A percentile compares a stretch with the other conserved stretches of the same genome.
These are phyloP conservation scores for Leccinum rimulosum DNA, from an alignment of 768 basidiomycete genomes.

Conservation along the genomic window DNA sequence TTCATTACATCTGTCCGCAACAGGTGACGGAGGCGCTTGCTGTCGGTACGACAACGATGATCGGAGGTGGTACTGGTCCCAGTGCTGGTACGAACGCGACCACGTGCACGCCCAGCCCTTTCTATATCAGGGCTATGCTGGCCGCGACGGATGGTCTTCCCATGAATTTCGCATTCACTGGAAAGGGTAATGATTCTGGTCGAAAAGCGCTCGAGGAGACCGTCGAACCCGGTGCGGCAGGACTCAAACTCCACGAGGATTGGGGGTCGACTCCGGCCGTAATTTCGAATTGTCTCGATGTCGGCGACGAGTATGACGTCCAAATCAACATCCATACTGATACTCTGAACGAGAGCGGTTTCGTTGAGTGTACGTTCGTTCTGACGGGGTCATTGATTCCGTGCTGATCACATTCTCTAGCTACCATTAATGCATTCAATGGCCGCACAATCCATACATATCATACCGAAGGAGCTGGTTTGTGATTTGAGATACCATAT, in stretches of 20 bases:
- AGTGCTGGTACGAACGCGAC: constrained; percentile 88
- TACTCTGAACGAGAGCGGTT: constrained; percentile 95
- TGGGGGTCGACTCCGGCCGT: constrained; percentile 91
- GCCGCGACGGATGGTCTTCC: constrained; percentile 86
- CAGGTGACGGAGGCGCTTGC: constrained; percentile 84
- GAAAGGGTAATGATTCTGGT: constrained; percentile 93
- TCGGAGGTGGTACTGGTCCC: constrained; percentile 96
- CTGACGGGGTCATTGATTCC: not conserved
- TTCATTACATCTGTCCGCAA: constrained; percentile 96
- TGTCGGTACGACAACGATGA: constrained; percentile 86
- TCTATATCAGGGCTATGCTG: constrained; percentile 89
- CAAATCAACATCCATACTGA: constrained; percentile 97
- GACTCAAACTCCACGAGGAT: constrained; percentile 95
- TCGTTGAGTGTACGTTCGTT: constrained; percentile 75
- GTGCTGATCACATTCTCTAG: constrained; percentile 36
- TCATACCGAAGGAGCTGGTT: constrained; percentile 93
- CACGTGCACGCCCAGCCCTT: constrained; percentile 85
- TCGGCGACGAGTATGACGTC: constrained; percentile 91
- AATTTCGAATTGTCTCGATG: constrained; percentile 72
- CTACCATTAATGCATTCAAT: constrained; percentile 87
- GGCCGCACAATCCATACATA: constrained; percentile 94
- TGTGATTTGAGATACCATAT: not conserved
- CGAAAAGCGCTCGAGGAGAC: constrained; percentile 73
- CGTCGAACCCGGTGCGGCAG: constrained; percentile 78
- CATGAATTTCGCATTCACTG: constrained; percentile 93